Evolutionary conservation across 345 rosid species (phyloP), one percentile per base, ranked within the genome.

Genomic region (Crucihimalaya himalaica): DNA sequence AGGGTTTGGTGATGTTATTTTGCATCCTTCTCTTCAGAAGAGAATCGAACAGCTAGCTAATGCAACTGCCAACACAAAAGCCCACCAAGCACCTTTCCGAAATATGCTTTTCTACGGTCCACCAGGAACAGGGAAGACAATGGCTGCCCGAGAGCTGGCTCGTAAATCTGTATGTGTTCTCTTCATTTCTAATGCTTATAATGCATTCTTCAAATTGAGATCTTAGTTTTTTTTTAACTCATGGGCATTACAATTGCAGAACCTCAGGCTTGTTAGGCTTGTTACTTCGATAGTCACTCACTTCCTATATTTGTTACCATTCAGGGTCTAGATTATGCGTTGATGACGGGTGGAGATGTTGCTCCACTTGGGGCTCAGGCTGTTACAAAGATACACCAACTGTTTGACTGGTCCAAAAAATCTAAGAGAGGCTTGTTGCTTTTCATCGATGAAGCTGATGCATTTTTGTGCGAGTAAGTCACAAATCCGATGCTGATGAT

Each of bases 321-420:
- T 75, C 83, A 95, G 99, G 99, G 99, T 48, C 83, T 95, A 69
- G 99, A 92, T 78, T 95, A 95, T 83, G 99, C 99, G 10, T 83
- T 95, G 90, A 95, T 95, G 99, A 95, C 97, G 0, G 99, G 97
- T 40, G 97, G 97, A 45, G 97, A 95, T 86, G 97, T 95, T 71
- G 97, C 97, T 68, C 99, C 99, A 4, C 82, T 95, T 73, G 99
- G 97, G 75, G 78, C 99, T 47, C 97, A 95, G 83, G 99, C 99
- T 62, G 99, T 92, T 75, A 95, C 97, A 3, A 95, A 95, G 86
- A 95, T 92, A 79, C 97, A 95, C 80, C 97, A 92, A 79, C 74
- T 92, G 69, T 95, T 95, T 67, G 97, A 95, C 80, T 95, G 97
- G 99, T 80, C 94, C 72, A 92, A 88, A 87, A 95, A 95, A 78